Conservation (phyloP, 108 stramenopile genomes). For the Cyclotella kingstonii region DNA sequence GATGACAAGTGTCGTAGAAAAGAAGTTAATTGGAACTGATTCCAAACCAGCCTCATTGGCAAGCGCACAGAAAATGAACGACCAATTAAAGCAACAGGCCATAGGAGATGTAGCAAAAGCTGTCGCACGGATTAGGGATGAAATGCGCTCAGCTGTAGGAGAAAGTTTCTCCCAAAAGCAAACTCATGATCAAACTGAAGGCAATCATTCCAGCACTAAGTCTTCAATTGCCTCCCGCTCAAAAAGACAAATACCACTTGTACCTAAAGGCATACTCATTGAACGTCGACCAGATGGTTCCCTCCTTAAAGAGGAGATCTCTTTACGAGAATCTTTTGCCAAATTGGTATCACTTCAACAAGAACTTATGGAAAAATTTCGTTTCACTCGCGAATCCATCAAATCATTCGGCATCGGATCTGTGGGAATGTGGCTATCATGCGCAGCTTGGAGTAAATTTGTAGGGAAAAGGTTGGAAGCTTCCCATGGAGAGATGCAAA, state of each 20-base stretch:
- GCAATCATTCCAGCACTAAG: neutral
- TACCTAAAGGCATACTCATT: constrained; percentile 19
- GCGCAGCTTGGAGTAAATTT: constrained; percentile 41
- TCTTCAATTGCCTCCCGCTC: neutral
- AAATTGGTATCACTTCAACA: constrained; percentile 37
- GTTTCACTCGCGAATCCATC: constrained; percentile 23
- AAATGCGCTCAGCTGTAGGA: constrained; percentile 35
- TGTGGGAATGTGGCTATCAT: constrained; percentile 32
- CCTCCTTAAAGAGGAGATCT: constrained; percentile 31
- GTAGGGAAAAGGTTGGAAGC: constrained; percentile 40
- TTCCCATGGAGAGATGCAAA: constrained; percentile 37
- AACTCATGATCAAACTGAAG: neutral
- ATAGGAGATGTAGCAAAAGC: constrained; percentile 24
- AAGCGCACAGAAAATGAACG: constrained; percentile 11
- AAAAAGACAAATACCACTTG: constrained; percentile 21
- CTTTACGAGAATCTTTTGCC: constrained; percentile 25
- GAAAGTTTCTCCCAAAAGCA: constrained; percentile 31
- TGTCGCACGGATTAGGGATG: constrained; percentile 40
- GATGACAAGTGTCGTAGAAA: neutral
- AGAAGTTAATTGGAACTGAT: neutral
- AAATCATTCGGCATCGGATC: constrained; percentile 38
- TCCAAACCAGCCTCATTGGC: neutral
- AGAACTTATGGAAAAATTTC: constrained; percentile 37
- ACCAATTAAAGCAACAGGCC: constrained; percentile 5
- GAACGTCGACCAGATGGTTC: constrained; percentile 22